Percentiles rank a stretch among this genome's conserved stretches.
These are phyloP conservation scores for Lactarius sp. DNA, from an alignment of 768 basidiomycete species.

Conservation along the genomic window DNA sequence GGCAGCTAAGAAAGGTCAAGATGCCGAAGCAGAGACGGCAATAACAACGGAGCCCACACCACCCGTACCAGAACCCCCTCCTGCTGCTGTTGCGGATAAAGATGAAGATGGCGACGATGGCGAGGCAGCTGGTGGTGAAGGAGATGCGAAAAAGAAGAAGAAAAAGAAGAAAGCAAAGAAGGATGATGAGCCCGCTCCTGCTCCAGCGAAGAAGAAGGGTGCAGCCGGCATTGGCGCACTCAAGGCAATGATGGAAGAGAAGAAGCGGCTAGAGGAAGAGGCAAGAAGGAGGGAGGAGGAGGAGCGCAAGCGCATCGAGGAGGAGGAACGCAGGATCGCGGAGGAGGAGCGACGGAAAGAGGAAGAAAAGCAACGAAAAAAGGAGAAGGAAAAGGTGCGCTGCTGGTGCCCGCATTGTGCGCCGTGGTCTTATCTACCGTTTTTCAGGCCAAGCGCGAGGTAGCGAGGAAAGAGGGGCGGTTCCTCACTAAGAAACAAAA, in stretches of 20 bases:
- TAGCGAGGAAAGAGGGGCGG: conserved; percentile 90
- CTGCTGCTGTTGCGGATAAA: conserved; percentile 32
- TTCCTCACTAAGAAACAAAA: conserved; percentile 97
- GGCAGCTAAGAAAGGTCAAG: conserved; percentile 66
- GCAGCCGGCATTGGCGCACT: conserved; percentile 67
- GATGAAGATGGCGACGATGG: conserved; percentile 63
- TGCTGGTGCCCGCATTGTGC: conserved; percentile 10
- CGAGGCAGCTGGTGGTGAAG: conserved; percentile 50
- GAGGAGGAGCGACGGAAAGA: conserved; percentile 76
- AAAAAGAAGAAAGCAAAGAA: conserved; percentile 85
- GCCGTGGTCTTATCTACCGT: conserved; percentile 4
- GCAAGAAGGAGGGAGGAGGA: conserved; percentile 67
- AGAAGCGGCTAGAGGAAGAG: conserved; percentile 85
- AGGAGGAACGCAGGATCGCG: conserved; percentile 74
- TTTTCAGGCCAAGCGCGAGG: conserved; percentile 75
- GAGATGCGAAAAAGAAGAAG: conserved; percentile 55
- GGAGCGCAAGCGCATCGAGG: conserved; percentile 75
- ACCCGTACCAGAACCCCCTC: conserved; percentile 32
- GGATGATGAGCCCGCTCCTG: conserved; percentile 60
- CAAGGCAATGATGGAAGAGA: conserved; percentile 89
- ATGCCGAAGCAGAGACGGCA: conserved; percentile 30
- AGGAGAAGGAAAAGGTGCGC: conserved; percentile 83
- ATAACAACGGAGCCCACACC: conserved; percentile 5
- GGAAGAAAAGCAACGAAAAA: conserved; percentile 77
- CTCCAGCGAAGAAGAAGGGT: conserved; percentile 64